Conservation (phyloP, 805 yeast species). For the Nakazawaea ishiwadae region DNA sequence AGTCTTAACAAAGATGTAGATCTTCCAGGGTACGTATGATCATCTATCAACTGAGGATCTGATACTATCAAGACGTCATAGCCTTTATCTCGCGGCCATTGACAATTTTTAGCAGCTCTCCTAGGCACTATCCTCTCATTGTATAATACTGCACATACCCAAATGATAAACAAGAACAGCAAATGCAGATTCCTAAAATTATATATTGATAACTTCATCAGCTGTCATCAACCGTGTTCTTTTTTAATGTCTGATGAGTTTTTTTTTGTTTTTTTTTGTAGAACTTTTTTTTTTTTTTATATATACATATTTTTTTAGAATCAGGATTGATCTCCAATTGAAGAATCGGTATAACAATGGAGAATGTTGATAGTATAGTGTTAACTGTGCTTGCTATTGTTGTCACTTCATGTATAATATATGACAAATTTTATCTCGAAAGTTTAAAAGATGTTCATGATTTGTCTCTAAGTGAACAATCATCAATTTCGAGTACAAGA, state of each 20-base stretch:
- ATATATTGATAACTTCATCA: conserved; percentile 9
- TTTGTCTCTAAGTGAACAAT: conserved; percentile 56
- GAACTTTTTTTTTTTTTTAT: not conserved
- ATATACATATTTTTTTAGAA: not conserved
- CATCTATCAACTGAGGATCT: conserved; percentile 92
- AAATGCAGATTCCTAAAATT: conserved; percentile 15
- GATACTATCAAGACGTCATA: conserved; percentile 49
- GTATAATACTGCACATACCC: conserved; percentile 5
- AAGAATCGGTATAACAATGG: not conserved
- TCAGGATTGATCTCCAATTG: no score
- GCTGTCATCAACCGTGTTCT: not conserved
- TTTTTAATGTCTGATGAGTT: not conserved
- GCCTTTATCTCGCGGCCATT: conserved; percentile 17
- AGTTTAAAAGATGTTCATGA: conserved; percentile 51
- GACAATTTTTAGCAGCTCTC: not conserved
- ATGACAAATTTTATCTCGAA: conserved; percentile 22
- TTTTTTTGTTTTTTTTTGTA: not conserved
- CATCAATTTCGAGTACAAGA: conserved; percentile 62
- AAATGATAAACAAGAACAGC: conserved; percentile 16
- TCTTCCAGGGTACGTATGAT: conserved; percentile 77
- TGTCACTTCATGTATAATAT: conserved; percentile 2
- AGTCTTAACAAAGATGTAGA: conserved; percentile 46
- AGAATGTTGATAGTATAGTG: not conserved
- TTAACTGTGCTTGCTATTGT: conserved; percentile 1
- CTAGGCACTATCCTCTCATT: conserved; percentile 8